Conservation (phyloP, 768 basidiomycete species). For the Lepiota brunneoincarnata region DNA sequence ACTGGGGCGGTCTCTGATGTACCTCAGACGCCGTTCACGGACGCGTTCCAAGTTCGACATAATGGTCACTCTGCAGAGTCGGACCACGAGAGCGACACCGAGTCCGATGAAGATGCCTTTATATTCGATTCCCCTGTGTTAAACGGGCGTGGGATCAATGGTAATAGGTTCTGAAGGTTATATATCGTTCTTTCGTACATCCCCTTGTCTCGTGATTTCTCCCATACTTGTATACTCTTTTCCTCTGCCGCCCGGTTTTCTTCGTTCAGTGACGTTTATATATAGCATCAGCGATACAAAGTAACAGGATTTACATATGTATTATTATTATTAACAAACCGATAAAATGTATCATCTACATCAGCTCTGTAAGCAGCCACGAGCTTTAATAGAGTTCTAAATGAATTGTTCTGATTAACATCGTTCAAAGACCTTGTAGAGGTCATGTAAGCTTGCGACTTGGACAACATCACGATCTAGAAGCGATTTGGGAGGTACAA, state of each 20-base stretch:
- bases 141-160: constrained; percentile 14
- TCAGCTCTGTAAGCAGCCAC: constrained; percentile 9
- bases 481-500: constrained; percentile 63
- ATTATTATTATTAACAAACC: not conserved
- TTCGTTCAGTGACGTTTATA: not conserved
- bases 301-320: constrained; percentile 12
- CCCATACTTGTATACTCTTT: too few relatives aligned
- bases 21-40: constrained; percentile 78
- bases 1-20: constrained; percentile 47
- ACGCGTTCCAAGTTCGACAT: constrained; percentile 64
- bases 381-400: constrained; percentile 12
- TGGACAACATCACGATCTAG: constrained; percentile 78
- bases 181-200: constrained; percentile 1
- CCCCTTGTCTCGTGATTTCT: too few relatives aligned
- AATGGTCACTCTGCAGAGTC: constrained; percentile 45
- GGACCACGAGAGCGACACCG: constrained; percentile 45
- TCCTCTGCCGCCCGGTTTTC: not conserved
- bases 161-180: not conserved
- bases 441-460: constrained; percentile 84
- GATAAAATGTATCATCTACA: constrained; percentile 13
- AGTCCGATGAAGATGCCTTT: constrained; percentile 58
- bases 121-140: constrained; percentile 55
- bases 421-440: constrained; percentile 94
- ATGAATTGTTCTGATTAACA: constrained; percentile 46
- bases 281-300: not conserved